Evolutionary conservation across 2,329 filamentous ascomycete species (phyloP).

Genomic region (Leptodontidium sp.): DNA sequence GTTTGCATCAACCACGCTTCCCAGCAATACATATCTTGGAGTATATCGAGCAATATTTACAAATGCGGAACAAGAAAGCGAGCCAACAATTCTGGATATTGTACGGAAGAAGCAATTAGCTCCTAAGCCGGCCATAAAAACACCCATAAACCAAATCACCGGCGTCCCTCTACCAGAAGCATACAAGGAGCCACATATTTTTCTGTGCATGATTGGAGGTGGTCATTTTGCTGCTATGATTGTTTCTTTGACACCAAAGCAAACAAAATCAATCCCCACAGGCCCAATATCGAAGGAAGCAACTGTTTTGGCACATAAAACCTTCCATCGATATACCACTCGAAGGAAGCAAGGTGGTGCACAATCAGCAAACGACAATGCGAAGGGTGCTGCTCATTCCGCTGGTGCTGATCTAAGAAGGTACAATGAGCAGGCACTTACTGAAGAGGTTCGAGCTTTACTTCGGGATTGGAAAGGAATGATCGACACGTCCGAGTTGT

Average conservation of each 20-base stretch:
- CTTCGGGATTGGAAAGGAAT: conserved; percentile 85
- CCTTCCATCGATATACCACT: conserved; percentile 97
- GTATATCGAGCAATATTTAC: conserved; percentile 86
- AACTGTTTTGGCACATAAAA: conserved; percentile 92
- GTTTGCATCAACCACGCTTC: conserved; percentile 80
- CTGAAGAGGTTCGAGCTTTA: conserved; percentile 85
- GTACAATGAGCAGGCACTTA: conserved; percentile 92
- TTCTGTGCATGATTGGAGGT: conserved; percentile 98
- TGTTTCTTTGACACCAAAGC: conserved; percentile 83
- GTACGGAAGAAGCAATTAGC: conserved; percentile 80
- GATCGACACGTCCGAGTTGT: conserved; percentile 82
- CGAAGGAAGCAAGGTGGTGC: conserved; percentile 94
- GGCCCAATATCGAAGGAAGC: conserved; percentile 84
- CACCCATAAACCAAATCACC: conserved; percentile 63
- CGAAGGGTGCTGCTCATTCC: conserved; percentile 94
- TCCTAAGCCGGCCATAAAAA: conserved; percentile 59
- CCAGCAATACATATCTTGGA: conserved; percentile 81
- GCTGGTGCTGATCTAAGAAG: conserved; percentile 88
- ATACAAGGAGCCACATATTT: conserved; percentile 82
- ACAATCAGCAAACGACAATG: conserved; percentile 91
- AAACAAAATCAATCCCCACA: conserved; percentile 70
- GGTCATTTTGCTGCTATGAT: conserved; percentile 98
- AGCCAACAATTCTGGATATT: conserved; percentile 68
- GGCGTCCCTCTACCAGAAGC: conserved; percentile 62
- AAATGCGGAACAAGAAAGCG: conserved; percentile 71